phyloP scores from a whole-genome alignment of 176 grass and related monocot species.

The Aegilops umbellulata region DNA sequence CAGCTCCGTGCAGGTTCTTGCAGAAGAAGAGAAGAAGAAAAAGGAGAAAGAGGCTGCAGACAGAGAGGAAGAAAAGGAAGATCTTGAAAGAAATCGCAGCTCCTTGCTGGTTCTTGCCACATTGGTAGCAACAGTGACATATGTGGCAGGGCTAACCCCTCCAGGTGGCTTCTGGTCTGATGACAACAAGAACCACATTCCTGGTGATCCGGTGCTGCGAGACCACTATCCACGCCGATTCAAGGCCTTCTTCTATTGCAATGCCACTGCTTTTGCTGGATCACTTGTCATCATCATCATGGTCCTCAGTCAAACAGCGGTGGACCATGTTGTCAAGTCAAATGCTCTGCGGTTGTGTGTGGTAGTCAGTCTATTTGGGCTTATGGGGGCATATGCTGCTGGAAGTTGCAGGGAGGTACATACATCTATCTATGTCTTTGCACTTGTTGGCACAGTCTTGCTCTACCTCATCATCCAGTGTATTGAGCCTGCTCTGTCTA shows the following conservation, averaged over 20 bases:
- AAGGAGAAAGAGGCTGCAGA: no score
- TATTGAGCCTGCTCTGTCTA: constrained; percentile 17
- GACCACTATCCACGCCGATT: constrained; percentile 34
- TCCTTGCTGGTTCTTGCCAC: constrained; percentile 45
- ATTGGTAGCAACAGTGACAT: constrained; percentile 34
- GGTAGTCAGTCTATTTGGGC: constrained; percentile 2
- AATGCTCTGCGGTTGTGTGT: constrained; percentile 28
- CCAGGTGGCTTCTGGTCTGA: constrained; percentile 51
- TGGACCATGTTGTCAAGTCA: neutral
- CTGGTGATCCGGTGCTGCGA: constrained; percentile 33
- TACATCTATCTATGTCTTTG: constrained; percentile 37
- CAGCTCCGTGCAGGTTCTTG: no score
- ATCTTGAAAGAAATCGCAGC: constrained; percentile 33
- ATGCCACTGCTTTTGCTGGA: constrained; percentile 46
- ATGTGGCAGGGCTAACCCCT: constrained; percentile 36
- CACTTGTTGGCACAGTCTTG: neutral
- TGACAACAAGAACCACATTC: neutral
- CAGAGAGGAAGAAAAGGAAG: neutral
- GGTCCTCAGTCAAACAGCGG: constrained; percentile 39
- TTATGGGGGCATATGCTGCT: constrained; percentile 32
- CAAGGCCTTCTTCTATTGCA: constrained; percentile 35
- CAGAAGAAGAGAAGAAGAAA: no score
- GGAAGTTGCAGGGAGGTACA: constrained; percentile 32
- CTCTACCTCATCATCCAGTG: neutral
- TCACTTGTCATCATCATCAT: constrained; percentile 49